These are phyloP conservation scores for Deinandra increscens DNA, from an alignment of 129 eudicot species.

Conservation along the genomic window DNA sequence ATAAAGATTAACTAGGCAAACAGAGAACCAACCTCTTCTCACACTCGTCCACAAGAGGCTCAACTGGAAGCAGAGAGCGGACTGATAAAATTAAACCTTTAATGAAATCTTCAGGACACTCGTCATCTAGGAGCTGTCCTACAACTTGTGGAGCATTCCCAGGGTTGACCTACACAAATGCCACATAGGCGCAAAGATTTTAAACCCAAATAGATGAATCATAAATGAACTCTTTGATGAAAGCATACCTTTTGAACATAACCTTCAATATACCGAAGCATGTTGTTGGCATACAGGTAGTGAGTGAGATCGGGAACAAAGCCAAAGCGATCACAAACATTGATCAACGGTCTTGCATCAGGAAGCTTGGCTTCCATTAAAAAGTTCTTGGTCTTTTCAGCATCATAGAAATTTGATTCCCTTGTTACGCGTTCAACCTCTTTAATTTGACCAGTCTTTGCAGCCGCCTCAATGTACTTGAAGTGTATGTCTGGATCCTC, in stretches of 20 bases:
- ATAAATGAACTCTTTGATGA: background rate
- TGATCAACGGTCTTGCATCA: slow-evolving; percentile 95
- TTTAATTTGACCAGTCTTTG: slow-evolving; percentile 96
- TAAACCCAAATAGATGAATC: background rate
- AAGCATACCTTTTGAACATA: slow-evolving; percentile 89
- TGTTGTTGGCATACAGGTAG: slow-evolving; percentile 85
- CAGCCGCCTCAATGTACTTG: slow-evolving; percentile 98
- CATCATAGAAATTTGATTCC: slow-evolving; percentile 93
- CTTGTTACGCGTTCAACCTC: slow-evolving; percentile 98
- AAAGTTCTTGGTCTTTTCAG: slow-evolving; percentile 96
- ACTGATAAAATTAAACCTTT: slow-evolving; percentile 95
- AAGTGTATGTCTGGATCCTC: slow-evolving; percentile 99
- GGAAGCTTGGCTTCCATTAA: slow-evolving; percentile 99
- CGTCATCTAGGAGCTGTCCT: slow-evolving; percentile 95
- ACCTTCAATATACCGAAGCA: slow-evolving; percentile 99
- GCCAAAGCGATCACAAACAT: slow-evolving; percentile 96
- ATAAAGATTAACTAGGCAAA: background rate
- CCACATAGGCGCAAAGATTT: slow-evolving; percentile 10
- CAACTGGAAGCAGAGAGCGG: slow-evolving; percentile 97
- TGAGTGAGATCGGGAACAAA: slow-evolving; percentile 98
- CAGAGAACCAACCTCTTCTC: slow-evolving; percentile 71
- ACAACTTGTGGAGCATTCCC: slow-evolving; percentile 99
- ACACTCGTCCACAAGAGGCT: slow-evolving; percentile 98
- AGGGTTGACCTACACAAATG: slow-evolving; percentile 75
- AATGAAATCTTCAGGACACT: slow-evolving; percentile 99